These are phyloP conservation scores for Solanum ossicruentum DNA, from an alignment of 257 asterid genomes.

Conservation along the genomic window DNA sequence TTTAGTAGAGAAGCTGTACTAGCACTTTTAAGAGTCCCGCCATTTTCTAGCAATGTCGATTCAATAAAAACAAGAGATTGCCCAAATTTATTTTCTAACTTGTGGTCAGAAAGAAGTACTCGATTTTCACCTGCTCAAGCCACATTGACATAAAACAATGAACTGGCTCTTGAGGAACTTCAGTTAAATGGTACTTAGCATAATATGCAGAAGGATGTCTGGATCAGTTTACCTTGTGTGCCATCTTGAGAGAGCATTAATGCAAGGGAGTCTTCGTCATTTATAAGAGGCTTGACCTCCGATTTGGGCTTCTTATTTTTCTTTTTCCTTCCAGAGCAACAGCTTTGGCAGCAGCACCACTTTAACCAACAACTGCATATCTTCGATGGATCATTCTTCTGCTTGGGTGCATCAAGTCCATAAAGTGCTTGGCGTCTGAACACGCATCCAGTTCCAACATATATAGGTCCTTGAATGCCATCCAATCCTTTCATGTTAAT, in stretches of 20 bases:
- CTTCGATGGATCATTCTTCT: conserved; percentile 4
- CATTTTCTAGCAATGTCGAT: conserved; percentile 14
- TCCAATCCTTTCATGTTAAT: conserved; percentile 31
- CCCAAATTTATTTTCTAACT: conserved; percentile 19
- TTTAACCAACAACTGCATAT: conserved; percentile 17
- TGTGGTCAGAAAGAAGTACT: conserved; percentile 2
- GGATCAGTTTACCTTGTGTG: background rate
- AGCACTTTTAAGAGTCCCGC: conserved; percentile 6
- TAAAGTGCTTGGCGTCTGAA: conserved; percentile 21
- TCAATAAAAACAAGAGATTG: conserved; percentile 19
- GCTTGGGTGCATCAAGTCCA: conserved; percentile 23
- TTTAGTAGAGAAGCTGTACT: conserved; percentile 14
- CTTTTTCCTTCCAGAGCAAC: conserved; percentile 3
- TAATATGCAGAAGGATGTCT: background rate
- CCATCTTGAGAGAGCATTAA: background rate
- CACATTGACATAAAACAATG: background rate
- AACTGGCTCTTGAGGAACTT: background rate
- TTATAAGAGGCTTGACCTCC: background rate
- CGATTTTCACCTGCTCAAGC: conserved; percentile 5
- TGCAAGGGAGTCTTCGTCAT: background rate
- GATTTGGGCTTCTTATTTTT: background rate
- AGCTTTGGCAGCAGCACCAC: conserved; percentile 6
- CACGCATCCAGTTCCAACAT: conserved; percentile 30
- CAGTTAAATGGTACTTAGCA: background rate
- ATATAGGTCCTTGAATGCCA: conserved; percentile 31